Percentiles rank a stretch among this genome's conserved stretches.
Evolutionary conservation across 768 basidiomycete genomes (phyloP).

Genomic region (Tricholoma hemisulphureum): DNA sequence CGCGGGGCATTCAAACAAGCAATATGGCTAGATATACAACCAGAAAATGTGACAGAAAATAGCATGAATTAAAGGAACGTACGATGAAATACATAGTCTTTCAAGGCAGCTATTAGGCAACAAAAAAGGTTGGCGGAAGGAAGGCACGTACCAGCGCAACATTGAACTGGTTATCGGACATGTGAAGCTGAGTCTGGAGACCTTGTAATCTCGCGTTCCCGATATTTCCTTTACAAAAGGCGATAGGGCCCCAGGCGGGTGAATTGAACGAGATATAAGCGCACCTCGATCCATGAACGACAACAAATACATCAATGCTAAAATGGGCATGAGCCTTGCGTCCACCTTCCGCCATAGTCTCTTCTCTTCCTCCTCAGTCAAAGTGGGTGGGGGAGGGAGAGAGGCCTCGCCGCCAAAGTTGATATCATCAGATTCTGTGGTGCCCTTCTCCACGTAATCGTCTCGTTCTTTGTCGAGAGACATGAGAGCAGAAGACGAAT

Average conservation of each 20-base stretch:
- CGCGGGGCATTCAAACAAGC: conserved; percentile 66
- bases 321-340: conserved; percentile 53
- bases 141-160: conserved; percentile 52
- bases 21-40: conserved; percentile 44
- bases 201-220: conserved; percentile 72
- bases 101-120: background rate
- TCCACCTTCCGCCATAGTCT: conserved; percentile 61
- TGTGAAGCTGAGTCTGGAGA: conserved; percentile 49
- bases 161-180: conserved; percentile 62
- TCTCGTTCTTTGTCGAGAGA: conserved; percentile 14
- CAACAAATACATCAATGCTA: conserved; percentile 59
- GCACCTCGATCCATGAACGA: conserved; percentile 64
- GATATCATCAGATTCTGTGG: conserved; percentile 17
- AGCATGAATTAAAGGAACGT: conserved; percentile 18
- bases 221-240: conserved; percentile 16
- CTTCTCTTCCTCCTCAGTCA: conserved; percentile 50
- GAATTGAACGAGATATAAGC: conserved; percentile 5
- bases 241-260: background rate
- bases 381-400: conserved; percentile 43
- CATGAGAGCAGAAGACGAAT: conserved; percentile 9
- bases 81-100: conserved; percentile 75
- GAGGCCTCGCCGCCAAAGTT: conserved; percentile 46
- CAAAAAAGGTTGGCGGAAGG: background rate
- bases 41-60: background rate
- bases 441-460: conserved; percentile 18